Evolutionary conservation across 345 rosid genomes (phyloP).

Genomic region (Hirschfeldia incana): DNA sequence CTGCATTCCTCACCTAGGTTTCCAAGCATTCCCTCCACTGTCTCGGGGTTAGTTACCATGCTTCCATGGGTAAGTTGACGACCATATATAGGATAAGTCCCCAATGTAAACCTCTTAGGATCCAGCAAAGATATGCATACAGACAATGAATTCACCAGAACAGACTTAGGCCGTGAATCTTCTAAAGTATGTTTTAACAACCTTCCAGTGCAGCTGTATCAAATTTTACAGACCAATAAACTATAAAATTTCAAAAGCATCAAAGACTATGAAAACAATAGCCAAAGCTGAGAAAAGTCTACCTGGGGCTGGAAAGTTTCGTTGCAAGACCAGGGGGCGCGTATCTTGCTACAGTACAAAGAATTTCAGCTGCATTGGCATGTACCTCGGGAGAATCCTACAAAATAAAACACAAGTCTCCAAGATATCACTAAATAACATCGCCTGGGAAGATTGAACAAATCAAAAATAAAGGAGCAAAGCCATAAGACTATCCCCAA

Average conservation of each 20-base stretch:
- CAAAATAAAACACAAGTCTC: too few relatives aligned
- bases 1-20: conserved; percentile 64
- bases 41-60: conserved; percentile 62
- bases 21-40: conserved; percentile 84
- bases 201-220: conserved; percentile 77
- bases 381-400: too few relatives aligned
- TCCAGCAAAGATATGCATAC: conserved; percentile 91
- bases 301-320: conserved; percentile 81
- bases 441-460: too few relatives aligned
- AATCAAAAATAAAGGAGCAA: too few relatives aligned
- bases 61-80: conserved; percentile 70
- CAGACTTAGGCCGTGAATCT: conserved; percentile 87
- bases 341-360: conserved; percentile 78
- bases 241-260: conserved; percentile 2
- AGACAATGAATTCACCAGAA: conserved; percentile 80
- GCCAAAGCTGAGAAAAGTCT: conserved; percentile 29
- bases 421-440: too few relatives aligned
- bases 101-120: conserved; percentile 70
- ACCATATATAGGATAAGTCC: conserved; percentile 59
- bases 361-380: conserved; percentile 91
- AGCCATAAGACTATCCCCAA: too few relatives aligned
- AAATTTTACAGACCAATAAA: conserved; percentile 8
- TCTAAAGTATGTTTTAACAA: conserved; percentile 80
- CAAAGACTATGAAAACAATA: conserved; percentile 6
- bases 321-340: conserved; percentile 83